Base-by-base conservation (phyloP, 2,329 filamentous ascomycete genomes). In the Lecanoromycetidae sp. region DNA sequence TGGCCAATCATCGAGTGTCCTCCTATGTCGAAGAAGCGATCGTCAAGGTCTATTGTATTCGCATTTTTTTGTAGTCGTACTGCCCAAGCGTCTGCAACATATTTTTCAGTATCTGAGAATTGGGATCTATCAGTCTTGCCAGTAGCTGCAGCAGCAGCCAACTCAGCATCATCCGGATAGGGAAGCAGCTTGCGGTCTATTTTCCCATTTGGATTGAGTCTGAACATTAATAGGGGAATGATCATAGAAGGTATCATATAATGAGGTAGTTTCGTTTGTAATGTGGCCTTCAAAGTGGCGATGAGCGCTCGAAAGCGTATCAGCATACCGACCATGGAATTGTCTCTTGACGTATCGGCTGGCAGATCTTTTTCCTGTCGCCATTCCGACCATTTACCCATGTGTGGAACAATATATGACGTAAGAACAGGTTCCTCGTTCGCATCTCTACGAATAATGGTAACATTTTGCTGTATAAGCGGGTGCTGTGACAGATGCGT, bases 321-420 rank as follows among this genome's bases (percentile, higher is more conserved):
- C 50, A 81, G 68, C 59, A 76, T 65, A 20, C 66, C 70, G 6
- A 72, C 66, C 63, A 78, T 71, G 49, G 42, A 38, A 19, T 56
- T 52, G 15, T 56, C 54, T 44, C 63, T 54, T 49, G n/a, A n/a
- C n/a, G 69, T 73, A 41, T 75, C 67, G 13, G 79, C 79, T 33
- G 77, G 68, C 2, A 74, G 60, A 10, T 70, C 67, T 52, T 73
- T 67, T 43, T 69, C 66, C 37, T 75, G 64, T 25, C 88, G 69
- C 76, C 79, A 90, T 17, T 74, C 66, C 34, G 71, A 66, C 86
- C 87, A 94, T 55, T 81, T 75, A 53, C 74, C 74, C 64, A 79
- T 73, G 57, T 94, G 84, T 8, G 88, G 87, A 3, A 95, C 87
- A 51, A 94, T 77, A 63, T 95, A 95, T 62, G 82, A 94, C 57